Percentiles rank a stretch among this genome's conserved stretches.
phyloP scores from a whole-genome alignment of 2,329 filamentous ascomycete species.

The Stylonectria norvegica region DNA sequence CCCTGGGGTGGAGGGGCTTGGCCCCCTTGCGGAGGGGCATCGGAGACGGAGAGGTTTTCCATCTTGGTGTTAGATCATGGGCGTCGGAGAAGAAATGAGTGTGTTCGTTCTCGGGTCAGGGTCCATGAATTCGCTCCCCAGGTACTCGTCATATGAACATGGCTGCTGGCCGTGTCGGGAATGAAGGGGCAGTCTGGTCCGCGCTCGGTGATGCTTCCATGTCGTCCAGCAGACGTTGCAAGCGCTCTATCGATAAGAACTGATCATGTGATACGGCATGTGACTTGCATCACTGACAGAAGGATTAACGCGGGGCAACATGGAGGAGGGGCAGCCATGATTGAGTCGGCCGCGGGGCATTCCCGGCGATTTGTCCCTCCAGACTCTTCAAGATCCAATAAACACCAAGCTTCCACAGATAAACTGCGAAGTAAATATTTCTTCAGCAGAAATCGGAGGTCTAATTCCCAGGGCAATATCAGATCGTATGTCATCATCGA shows the following conservation, averaged over 20 bases:
- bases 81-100: neutral
- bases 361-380: too few relatives aligned
- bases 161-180: slow-evolving; percentile 14
- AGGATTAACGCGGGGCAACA: slow-evolving; percentile 23
- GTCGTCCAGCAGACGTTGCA: slow-evolving; percentile 19
- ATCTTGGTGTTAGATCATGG: slow-evolving; percentile 43
- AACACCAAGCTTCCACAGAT: too few relatives aligned
- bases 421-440: neutral
- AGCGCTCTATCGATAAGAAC: slow-evolving; percentile 21
- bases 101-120: slow-evolving; percentile 4
- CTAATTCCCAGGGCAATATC: too few relatives aligned
- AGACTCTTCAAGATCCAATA: too few relatives aligned
- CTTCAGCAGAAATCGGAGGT: too few relatives aligned
- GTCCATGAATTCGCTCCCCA: slow-evolving; percentile 19
- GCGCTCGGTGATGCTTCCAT: slow-evolving; percentile 19
- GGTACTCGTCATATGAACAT: slow-evolving; percentile 25
- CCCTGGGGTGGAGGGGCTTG: slow-evolving; percentile 26
- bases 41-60: slow-evolving; percentile 53
- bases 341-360: slow-evolving; percentile 1
- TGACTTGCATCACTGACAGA: slow-evolving; percentile 14
- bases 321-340: slow-evolving; percentile 19
- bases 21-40: slow-evolving; percentile 43
- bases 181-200: slow-evolving; percentile 8
- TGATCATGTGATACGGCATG: slow-evolving; percentile 16
- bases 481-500: too few relatives aligned